Percentiles rank a stretch among this genome's conserved stretches.
These are phyloP conservation scores for Atalantia buxifolia DNA, from an alignment of 345 rosid genomes.

Conservation along the genomic window DNA sequence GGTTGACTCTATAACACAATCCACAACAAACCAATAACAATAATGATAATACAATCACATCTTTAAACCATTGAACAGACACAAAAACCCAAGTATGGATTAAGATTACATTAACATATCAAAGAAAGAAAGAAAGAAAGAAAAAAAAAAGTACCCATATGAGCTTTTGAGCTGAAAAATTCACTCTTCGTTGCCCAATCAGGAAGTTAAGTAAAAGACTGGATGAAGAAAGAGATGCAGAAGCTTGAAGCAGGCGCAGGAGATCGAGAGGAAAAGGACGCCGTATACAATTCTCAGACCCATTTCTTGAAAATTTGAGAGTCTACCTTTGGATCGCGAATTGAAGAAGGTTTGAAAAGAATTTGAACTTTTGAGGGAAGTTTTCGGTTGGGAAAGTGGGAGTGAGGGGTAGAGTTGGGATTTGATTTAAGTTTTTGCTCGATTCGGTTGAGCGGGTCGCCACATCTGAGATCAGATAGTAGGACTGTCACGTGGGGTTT, in stretches of 20 bases:
- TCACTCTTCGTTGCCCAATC: not conserved
- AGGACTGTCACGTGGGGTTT: not conserved
- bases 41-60: not conserved
- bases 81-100: no score
- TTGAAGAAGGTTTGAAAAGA: not conserved
- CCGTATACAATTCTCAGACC: conserved; percentile 42
- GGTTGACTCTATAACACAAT: not conserved
- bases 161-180: not conserved
- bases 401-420: not conserved
- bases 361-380: not conserved
- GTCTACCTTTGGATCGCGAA: not conserved
- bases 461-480: conserved; percentile 7
- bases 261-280: conserved; percentile 42
- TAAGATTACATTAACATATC: not conserved
- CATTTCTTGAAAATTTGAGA: conserved; percentile 11
- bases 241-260: conserved; percentile 59
- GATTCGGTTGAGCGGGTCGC: not conserved
- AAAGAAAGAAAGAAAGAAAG: not conserved
- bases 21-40: not conserved
- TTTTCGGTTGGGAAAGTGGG: not conserved
- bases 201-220: conserved; percentile 40
- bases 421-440: not conserved
- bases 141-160: not conserved
- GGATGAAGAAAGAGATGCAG: conserved; percentile 54
- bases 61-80: not conserved